phyloP scores from a whole-genome alignment of 2,329 filamentous ascomycete genomes.

The Sporothrix brasiliensis region DNA sequence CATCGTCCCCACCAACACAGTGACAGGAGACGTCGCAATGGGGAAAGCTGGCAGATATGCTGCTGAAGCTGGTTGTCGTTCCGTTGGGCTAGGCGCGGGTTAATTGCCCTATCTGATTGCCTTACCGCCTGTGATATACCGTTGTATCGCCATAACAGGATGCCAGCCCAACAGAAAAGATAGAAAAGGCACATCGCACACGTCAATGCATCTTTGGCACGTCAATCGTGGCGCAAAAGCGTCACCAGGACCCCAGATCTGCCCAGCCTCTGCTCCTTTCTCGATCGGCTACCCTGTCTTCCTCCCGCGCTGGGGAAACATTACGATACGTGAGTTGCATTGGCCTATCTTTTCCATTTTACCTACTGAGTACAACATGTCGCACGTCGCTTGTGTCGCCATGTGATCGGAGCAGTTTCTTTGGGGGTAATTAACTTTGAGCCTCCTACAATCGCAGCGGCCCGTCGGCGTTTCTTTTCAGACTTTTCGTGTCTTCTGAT shows the following conservation, averaged over 20 bases:
- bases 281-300: conserved; percentile 8
- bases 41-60: neutral
- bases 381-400: neutral
- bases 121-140: conserved; percentile 23
- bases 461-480: conserved; percentile 6
- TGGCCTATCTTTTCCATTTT: neutral
- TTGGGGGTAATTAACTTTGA: neutral
- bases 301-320: neutral
- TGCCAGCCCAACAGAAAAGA: neutral
- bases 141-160: neutral
- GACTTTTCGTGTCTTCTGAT: neutral
- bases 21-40: neutral
- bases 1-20: neutral
- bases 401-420: neutral
- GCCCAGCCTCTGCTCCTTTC: conserved; percentile 1
- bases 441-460: neutral
- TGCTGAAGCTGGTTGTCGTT: neutral
- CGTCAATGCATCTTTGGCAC: neutral
- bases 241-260: neutral
- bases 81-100: neutral
- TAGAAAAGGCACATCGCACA: conserved; percentile 9
- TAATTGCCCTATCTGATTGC: conserved; percentile 19
- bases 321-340: neutral
- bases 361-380: neutral
- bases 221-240: neutral